Evolutionary conservation across 2,329 filamentous ascomycete species (phyloP).

Genomic region (Cercospora janseana): DNA sequence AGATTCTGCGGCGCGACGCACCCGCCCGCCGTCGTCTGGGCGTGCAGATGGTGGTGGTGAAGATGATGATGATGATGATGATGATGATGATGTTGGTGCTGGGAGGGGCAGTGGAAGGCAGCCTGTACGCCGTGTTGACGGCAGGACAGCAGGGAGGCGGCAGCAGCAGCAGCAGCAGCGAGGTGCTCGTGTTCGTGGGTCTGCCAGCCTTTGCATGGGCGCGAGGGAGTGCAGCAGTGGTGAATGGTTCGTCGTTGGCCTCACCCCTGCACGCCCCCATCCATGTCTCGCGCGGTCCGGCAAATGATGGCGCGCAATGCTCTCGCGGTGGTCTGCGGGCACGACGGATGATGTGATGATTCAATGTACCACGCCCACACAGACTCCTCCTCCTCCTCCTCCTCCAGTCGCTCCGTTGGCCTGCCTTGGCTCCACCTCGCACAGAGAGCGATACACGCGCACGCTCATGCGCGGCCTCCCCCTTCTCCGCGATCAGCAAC

Average conservation of each 20-base stretch:
- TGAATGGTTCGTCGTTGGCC: background rate
- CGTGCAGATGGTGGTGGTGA: slow-evolving; percentile 8
- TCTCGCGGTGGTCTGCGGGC: background rate
- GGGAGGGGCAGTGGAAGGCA: background rate
- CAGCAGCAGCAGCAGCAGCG: background rate
- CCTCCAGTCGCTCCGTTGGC: background rate
- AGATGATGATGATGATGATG: slow-evolving; percentile 9
- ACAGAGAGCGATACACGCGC: background rate
- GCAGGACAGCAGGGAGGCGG: background rate
- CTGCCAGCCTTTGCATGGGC: background rate
- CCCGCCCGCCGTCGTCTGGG: too few species aligned
- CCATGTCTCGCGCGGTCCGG: background rate
- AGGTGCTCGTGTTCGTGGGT: background rate
- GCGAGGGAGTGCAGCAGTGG: background rate
- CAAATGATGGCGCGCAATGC: slow-evolving; percentile 3
- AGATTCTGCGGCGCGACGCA: too few species aligned
- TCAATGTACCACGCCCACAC: too few species aligned
- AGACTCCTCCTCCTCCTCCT: background rate
- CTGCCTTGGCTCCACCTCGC: slow-evolving; percentile 1
- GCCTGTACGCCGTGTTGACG: background rate
- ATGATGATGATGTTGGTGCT: background rate
- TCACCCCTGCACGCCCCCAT: background rate
- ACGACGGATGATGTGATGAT: background rate
- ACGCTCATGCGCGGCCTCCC: background rate
- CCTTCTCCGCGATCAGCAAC: background rate